Evolutionary conservation across 805 yeast genomes (phyloP).

Genomic region (Myxozyma monticola): DNA sequence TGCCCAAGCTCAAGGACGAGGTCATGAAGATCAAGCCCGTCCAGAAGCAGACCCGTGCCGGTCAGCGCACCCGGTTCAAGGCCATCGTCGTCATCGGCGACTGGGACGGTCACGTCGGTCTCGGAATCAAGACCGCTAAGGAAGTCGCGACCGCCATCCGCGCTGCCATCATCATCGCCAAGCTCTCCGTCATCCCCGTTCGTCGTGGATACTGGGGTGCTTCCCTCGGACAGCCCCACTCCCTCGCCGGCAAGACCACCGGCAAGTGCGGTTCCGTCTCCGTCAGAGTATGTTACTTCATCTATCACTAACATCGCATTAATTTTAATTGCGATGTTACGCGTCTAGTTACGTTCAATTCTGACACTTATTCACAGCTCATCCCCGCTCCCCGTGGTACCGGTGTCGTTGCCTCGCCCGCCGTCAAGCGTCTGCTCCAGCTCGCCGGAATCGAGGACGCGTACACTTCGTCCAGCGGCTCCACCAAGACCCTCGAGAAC

Average conservation of each 20-base stretch:
- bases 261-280: constrained; percentile 99
- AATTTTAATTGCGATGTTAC: too few species aligned
- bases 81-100: constrained; percentile 99
- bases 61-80: constrained; percentile 99
- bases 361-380: constrained; percentile 42
- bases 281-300: constrained; percentile 58
- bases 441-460: constrained; percentile 99
- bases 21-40: constrained; percentile 99
- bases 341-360: background rate
- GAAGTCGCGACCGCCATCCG: constrained; percentile 99
- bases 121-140: constrained; percentile 99
- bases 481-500: constrained; percentile 99
- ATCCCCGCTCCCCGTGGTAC: constrained; percentile 99
- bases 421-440: constrained; percentile 97
- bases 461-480: constrained; percentile 97
- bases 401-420: constrained; percentile 99
- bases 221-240: constrained; percentile 99
- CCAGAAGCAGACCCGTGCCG: constrained; percentile 99
- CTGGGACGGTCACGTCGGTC: constrained; percentile 99
- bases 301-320: background rate
- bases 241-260: constrained; percentile 95
- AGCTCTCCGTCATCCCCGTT: constrained; percentile 97
- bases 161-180: constrained; percentile 99
- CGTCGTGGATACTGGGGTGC: constrained; percentile 99
- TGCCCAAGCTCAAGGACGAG: constrained; percentile 95